These are phyloP conservation scores for Anisodus tanguticus DNA, from an alignment of 257 asterid species.

Conservation along the genomic window DNA sequence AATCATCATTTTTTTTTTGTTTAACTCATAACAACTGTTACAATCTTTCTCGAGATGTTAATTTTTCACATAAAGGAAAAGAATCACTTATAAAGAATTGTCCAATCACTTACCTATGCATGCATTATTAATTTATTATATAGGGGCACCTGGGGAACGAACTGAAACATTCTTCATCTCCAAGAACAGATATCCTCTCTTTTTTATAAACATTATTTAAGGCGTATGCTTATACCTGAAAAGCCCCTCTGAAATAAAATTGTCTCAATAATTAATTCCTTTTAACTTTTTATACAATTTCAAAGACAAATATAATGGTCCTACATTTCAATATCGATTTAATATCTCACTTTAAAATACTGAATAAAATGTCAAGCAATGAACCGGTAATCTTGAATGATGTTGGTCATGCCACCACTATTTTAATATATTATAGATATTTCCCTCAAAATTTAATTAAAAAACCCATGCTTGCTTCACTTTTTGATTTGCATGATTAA, in stretches of 20 bases:
- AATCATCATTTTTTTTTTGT: neutral
- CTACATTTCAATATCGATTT: neutral
- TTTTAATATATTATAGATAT: neutral
- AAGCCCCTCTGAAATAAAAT: neutral
- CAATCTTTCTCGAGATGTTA: constrained; percentile 6
- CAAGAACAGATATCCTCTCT: neutral
- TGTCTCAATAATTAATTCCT: neutral
- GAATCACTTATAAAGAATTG: neutral
- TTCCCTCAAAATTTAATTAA: neutral
- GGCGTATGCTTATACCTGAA: neutral
- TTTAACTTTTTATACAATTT: neutral
- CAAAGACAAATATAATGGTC: neutral
- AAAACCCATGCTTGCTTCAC: neutral
- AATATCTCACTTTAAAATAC: neutral
- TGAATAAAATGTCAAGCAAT: neutral
- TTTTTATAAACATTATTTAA: neutral
- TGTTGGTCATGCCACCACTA: neutral
- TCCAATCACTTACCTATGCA: neutral
- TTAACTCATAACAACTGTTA: neutral
- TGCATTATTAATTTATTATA: neutral
- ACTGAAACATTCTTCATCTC: constrained; percentile 17
- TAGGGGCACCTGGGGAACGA: neutral
- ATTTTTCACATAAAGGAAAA: neutral
- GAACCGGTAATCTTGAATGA: neutral
- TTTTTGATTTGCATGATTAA: too few species aligned